A percentile compares a stretch with the other conserved stretches of the same genome.
Conservation (phyloP, 2,329 filamentous ascomycete genomes). For the Pseudopyricularia javanii region DNA sequence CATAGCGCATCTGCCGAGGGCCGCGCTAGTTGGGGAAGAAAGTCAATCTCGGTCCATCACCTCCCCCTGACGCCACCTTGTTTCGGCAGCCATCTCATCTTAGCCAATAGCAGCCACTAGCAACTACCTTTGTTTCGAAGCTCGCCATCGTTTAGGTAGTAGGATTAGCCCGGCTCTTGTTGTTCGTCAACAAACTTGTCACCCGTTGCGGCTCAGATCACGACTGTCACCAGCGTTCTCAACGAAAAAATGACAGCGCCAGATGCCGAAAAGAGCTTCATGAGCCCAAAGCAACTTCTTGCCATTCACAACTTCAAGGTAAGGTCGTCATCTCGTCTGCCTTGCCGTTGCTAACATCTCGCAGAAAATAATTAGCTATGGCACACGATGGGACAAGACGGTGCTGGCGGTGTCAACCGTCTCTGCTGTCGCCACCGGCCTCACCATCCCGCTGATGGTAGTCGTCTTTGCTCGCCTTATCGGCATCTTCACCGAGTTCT, state of each 20-base stretch:
- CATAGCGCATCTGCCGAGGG: too few relatives aligned
- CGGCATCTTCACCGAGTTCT: slow-evolving; percentile 18
- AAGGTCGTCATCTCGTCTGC: too few relatives aligned
- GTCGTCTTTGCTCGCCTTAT: slow-evolving; percentile 35
- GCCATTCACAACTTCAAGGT: slow-evolving; percentile 3
- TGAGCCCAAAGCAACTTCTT: background rate
- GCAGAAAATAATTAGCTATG: slow-evolving; percentile 37
- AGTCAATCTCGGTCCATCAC: too few relatives aligned
- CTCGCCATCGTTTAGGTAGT: too few relatives aligned
- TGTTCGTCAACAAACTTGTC: too few relatives aligned
- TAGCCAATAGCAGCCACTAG: too few relatives aligned
- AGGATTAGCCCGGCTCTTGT: too few relatives aligned
- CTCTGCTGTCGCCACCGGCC: slow-evolving; percentile 38
- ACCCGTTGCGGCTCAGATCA: too few relatives aligned
- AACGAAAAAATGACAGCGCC: background rate
- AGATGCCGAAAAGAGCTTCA: background rate
- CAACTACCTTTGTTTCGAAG: too few relatives aligned
- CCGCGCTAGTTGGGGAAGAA: too few relatives aligned
- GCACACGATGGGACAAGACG: slow-evolving; percentile 38
- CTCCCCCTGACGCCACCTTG: too few relatives aligned
- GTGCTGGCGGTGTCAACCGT: slow-evolving; percentile 30
- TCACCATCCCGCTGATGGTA: slow-evolving; percentile 48
- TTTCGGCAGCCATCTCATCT: too few relatives aligned
- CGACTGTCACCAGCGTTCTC: background rate
- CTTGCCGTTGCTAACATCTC: background rate